Evolutionary conservation across 441 rosid genomes (phyloP).

Genomic region (Arabidopsis hybrid): DNA sequence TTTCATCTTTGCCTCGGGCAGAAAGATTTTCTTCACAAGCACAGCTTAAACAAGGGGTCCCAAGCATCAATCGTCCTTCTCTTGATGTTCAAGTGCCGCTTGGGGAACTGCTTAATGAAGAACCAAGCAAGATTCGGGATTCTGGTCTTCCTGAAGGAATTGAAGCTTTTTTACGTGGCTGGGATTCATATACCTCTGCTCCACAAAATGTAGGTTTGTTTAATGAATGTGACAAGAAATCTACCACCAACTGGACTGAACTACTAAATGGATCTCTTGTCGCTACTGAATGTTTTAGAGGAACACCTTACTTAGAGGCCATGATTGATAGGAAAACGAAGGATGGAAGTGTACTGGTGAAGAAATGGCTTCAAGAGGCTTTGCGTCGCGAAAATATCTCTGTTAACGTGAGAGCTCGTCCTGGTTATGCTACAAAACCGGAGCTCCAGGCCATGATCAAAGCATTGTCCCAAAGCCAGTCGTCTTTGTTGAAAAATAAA

Average conservation of each 20-base stretch:
- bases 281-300: slow-evolving; percentile 73
- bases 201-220: slow-evolving; percentile 47
- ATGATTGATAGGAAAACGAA: slow-evolving; percentile 83
- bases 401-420: slow-evolving; percentile 66
- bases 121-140: slow-evolving; percentile 49
- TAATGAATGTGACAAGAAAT: slow-evolving; percentile 49
- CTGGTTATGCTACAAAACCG: slow-evolving; percentile 67
- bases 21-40: slow-evolving; percentile 62
- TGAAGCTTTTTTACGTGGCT: slow-evolving; percentile 75
- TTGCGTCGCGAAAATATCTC: slow-evolving; percentile 69
- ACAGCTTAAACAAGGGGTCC: slow-evolving; percentile 55
- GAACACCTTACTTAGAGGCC: slow-evolving; percentile 88
- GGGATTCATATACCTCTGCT: slow-evolving; percentile 59
- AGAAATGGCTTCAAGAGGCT: slow-evolving; percentile 94
- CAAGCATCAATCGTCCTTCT: slow-evolving; percentile 64
- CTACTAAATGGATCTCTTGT: slow-evolving; percentile 74
- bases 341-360: slow-evolving; percentile 84
- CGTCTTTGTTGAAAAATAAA: slow-evolving; percentile 70
- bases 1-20: slow-evolving; percentile 79
- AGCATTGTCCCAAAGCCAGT: slow-evolving; percentile 68
- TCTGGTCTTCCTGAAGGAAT: slow-evolving; percentile 60
- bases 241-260: slow-evolving; percentile 48
- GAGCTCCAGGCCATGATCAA: slow-evolving; percentile 76
- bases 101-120: slow-evolving; percentile 63
- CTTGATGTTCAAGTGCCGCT: slow-evolving; percentile 85